Evolutionary conservation across 225 moss, liverwort and hornwort genomes (phyloP), one percentile per base, ranked within the genome.

Genomic region (Antitrichia curtipendula): DNA sequence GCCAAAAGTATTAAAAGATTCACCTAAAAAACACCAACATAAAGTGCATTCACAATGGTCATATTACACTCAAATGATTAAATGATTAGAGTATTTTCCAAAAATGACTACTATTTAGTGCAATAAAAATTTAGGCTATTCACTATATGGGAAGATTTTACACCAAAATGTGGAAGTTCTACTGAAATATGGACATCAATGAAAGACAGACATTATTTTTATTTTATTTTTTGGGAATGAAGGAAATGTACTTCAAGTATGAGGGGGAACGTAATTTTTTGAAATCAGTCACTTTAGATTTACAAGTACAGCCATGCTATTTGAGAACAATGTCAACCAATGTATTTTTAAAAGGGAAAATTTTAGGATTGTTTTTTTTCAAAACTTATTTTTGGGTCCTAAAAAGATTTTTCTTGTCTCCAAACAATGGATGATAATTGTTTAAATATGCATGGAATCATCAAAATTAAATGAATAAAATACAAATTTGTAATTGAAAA

Each of bases 141-240:
- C 8, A 16, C 9, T 28, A 43, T 32, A 20, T 20, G 2, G 3
- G 32, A 75, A 19, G 32, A 32, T 75, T 32, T 49, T 12, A 13
- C 3, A 49, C 7, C 0, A 32, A 0, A 13, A 32, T 21, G 6
- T 32, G 3, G 3, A 75, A 75, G 32, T 32, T 74, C 2, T 4
- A 4, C 7, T 19, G 32, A 74, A 49, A 49, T 31, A 32, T 49
- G 8, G 13, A 21, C 21, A 34, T 32, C 1, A 0, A 21, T 18
- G 29, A 31, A 47, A n/a, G 32, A 7, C 32, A 12, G 20, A 19
- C 10, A 47, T 19, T 19, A 4, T 11, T 12, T 12, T 32, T 32
- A 20, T 12, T n/a, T n/a, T n/a, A n/a, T n/a, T n/a, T n/a, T n/a
- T n/a, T n/a, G 32, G 49, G 5, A 32, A 8, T 0, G 0, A 32